Percentiles rank a stretch among this genome's conserved stretches.
Evolutionary conservation across 495 filamentous ascomycete species (phyloP).

Genomic region (Aspergillus mulundensis): DNA sequence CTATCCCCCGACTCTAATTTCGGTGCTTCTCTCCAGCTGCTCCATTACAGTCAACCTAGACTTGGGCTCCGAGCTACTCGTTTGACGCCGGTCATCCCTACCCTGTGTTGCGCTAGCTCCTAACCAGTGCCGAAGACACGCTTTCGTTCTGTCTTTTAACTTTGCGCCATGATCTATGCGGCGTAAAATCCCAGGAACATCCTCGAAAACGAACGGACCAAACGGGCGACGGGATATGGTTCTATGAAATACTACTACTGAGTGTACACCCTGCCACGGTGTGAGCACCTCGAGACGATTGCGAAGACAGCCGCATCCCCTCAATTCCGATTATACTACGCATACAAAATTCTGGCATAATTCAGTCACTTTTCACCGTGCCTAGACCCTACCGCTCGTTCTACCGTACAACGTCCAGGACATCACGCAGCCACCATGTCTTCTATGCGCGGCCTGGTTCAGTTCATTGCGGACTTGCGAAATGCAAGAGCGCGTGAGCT

Average conservation of each 20-base stretch:
- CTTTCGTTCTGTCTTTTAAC: slow-evolving; percentile 3
- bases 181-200: slow-evolving; percentile 7
- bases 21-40: not conserved
- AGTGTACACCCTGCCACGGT: slow-evolving; percentile 28
- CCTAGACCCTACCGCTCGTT: not conserved
- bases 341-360: not conserved
- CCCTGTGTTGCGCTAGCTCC: not conserved
- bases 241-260: slow-evolving; percentile 27
- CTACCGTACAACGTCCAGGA: not conserved
- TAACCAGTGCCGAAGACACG: slow-evolving; percentile 5
- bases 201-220: not conserved
- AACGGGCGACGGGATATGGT: slow-evolving; percentile 27
- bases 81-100: not conserved
- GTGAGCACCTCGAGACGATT: slow-evolving; percentile 15
- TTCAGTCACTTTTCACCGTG: not conserved
- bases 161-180: slow-evolving; percentile 18
- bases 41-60: not conserved
- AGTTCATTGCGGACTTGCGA: slow-evolving; percentile 96
- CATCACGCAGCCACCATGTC: slow-evolving; percentile 38
- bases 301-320: not conserved
- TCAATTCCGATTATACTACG: not conserved
- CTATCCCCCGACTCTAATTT: not conserved
- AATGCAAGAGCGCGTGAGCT: slow-evolving; percentile 93
- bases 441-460: slow-evolving; percentile 86
- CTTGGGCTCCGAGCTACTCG: no score